Conservation (phyloP, 2,329 filamentous ascomycete genomes). For the Penicillium sp. region DNA sequence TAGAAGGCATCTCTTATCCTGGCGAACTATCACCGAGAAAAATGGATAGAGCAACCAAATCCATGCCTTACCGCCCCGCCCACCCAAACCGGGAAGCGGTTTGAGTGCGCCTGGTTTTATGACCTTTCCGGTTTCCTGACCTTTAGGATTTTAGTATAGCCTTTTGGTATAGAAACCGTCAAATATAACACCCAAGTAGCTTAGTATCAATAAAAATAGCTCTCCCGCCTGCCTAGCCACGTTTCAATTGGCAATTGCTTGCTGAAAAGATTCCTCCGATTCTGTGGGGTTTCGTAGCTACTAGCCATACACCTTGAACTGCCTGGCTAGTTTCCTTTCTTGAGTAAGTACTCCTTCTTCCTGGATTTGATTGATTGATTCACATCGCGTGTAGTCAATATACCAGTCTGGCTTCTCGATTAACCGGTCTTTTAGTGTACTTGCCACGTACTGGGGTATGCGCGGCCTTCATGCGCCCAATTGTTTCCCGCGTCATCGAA, state of each 20-base stretch:
- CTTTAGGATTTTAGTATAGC: too few species aligned
- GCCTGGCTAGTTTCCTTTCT: background rate
- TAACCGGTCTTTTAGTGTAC: constrained; percentile 3
- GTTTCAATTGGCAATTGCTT: background rate
- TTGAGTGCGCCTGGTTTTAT: background rate
- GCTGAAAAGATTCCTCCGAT: background rate
- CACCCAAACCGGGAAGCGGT: background rate
- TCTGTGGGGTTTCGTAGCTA: background rate
- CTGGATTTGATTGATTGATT: background rate
- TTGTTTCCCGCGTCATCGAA: background rate
- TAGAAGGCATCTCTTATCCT: too few species aligned
- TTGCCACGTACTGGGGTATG: background rate
- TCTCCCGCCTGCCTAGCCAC: background rate
- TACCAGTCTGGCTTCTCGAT: constrained; percentile 1
- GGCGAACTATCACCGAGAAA: too few species aligned
- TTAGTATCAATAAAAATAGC: background rate
- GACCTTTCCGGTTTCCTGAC: background rate
- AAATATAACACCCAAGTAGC: background rate
- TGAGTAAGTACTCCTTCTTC: background rate
- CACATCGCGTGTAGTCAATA: constrained; percentile 1
- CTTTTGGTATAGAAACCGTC: background rate
- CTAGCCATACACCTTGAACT: background rate
- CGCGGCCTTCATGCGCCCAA: background rate
- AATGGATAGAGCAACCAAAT: background rate
- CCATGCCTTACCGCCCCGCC: background rate